A percentile compares a stretch with the other conserved stretches of the same genome.
These are phyloP conservation scores for Claviceps sp. DNA, from an alignment of 2,329 filamentous ascomycete genomes.

Conservation along the genomic window DNA sequence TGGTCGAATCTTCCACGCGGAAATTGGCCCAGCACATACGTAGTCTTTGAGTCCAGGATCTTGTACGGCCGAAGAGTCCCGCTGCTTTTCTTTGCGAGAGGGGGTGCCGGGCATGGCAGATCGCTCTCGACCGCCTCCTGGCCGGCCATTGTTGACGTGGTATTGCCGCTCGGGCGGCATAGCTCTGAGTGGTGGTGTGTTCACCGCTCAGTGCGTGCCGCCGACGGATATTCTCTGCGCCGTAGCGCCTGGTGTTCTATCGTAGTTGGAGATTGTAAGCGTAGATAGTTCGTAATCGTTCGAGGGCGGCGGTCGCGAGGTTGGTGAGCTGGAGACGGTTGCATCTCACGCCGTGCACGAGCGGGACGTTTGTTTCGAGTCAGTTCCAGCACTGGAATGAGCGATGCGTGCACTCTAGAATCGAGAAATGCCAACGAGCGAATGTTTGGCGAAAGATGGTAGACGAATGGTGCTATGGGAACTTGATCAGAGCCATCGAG, in stretches of 20 bases:
- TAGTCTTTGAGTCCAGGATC: conserved; percentile 72
- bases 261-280: neutral
- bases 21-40: conserved; percentile 31
- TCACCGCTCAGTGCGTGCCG: conserved; percentile 5
- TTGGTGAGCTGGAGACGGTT: neutral
- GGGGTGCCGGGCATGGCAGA: conserved; percentile 39
- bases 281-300: neutral
- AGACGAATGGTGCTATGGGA: neutral
- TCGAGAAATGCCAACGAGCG: neutral
- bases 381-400: neutral
- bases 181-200: conserved; percentile 4
- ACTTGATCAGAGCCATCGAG: neutral
- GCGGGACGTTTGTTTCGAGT: neutral
- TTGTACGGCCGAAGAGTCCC: conserved; percentile 52
- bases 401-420: neutral
- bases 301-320: neutral
- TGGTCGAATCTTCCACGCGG: neutral
- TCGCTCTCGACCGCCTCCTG: conserved; percentile 24
- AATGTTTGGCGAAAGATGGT: neutral
- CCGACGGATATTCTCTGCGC: conserved; percentile 1
- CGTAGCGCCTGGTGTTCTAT: neutral
- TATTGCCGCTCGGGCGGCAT: conserved; percentile 20
- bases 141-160: conserved; percentile 31
- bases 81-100: conserved; percentile 48
- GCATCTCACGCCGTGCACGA: neutral